Evolutionary conservation across 2,329 filamentous ascomycete species (phyloP), one percentile per base, ranked within the genome.

Genomic region (Fusarium goolgardi): DNA sequence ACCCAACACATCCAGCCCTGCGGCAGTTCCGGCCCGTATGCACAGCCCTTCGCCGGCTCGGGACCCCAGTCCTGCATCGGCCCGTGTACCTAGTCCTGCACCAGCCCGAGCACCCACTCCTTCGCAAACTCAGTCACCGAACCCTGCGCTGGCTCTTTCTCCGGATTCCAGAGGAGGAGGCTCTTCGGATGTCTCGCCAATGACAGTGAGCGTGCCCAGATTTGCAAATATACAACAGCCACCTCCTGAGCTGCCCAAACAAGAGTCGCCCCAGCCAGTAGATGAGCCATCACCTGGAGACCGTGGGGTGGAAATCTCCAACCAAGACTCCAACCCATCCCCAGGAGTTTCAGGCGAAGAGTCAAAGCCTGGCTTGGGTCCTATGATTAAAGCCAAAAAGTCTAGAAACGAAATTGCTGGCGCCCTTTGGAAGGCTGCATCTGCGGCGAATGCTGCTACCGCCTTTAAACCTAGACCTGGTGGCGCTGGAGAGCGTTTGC

Each of bases 381-480:
- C 94, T 3, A 97, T 97, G 94, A 91, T 97, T 73, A 95, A 93
- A 78, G 88, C 90, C 66, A 93, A 92, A 75, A 88, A 86, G 64
- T 90, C 89, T 2, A 89, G 86, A 65, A 85, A 84, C n/a, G 90
- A 96, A 58, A 84, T 96, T 72, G 92, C 92, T 21, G 90, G 87
- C 35, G 85, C 87, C 8, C 87, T 97, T 64, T 91, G 92, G 80
- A 96, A 93, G 78, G 93, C 93, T 25, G 78, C 78, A 5, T 90
- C 78, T 46, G 83, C 78, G 37, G 78, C 78, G 15, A 90, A 78
- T 47, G 84, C 78, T 37, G 85, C 85, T 2, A 75, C 74, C 15
- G 80, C 80, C 11, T 98, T 98, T 81, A 96, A 95, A 75, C 95
- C 95, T 21, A 88, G 95, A 59, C 90, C 90, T 34, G 95, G 95